A percentile compares a stretch with the other conserved stretches of the same genome.
Evolutionary conservation across 176 grass and related monocot genomes (phyloP).

Genomic region (Triticum urartu): DNA sequence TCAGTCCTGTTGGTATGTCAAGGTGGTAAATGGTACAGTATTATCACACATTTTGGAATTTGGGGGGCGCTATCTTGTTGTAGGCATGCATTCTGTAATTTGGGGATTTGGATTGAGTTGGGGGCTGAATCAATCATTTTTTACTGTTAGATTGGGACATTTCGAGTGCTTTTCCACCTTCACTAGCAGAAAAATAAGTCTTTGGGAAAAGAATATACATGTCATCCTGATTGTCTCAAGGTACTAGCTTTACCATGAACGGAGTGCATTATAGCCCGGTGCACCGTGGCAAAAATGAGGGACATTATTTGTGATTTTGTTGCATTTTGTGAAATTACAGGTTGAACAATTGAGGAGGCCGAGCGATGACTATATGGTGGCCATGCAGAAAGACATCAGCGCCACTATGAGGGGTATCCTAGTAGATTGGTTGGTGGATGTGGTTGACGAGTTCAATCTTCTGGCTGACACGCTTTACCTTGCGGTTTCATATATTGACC

Average conservation of each 20-base stretch:
- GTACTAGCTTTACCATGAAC: too few species aligned
- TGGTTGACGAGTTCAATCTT: slow-evolving; percentile 53
- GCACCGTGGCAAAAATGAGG: not conserved
- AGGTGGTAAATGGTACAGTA: not conserved
- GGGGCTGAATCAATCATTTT: not conserved
- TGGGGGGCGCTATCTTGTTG: not conserved
- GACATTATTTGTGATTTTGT: slow-evolving; percentile 10
- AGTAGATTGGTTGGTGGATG: slow-evolving; percentile 60
- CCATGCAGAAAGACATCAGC: slow-evolving; percentile 40
- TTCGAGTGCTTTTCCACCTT: not conserved
- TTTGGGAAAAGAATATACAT: not conserved
- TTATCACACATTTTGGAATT: not conserved
- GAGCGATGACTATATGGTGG: slow-evolving; percentile 26
- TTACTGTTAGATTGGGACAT: not conserved
- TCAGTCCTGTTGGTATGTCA: not conserved
- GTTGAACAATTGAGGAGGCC: slow-evolving; percentile 41
- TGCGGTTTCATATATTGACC: slow-evolving; percentile 49
- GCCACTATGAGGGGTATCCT: slow-evolving; percentile 46
- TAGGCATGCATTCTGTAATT: not conserved
- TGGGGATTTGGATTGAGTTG: not conserved
- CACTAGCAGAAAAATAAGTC: not conserved
- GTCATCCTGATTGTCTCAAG: not conserved
- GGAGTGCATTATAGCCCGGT: not conserved
- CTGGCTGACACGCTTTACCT: slow-evolving; percentile 46
- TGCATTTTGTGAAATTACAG: slow-evolving; percentile 1